Conservation (phyloP, 2,329 filamentous ascomycete species). For the Phaeosphaeria sp. region DNA sequence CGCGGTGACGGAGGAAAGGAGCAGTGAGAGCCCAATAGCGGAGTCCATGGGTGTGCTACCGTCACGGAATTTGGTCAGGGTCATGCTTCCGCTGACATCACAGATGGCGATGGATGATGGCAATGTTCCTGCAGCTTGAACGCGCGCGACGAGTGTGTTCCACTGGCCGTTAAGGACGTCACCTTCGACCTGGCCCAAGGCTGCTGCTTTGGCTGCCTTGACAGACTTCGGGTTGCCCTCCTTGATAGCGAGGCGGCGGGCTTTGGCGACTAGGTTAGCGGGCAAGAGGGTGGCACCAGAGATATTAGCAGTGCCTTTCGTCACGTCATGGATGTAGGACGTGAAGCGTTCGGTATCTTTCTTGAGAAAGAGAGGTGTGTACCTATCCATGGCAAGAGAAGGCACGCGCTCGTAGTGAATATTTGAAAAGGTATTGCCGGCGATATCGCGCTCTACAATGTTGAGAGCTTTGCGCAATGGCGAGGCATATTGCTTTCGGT, state of each 20-base stretch:
- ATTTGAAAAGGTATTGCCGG: constrained; percentile 53
- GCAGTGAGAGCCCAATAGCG: constrained; percentile 62
- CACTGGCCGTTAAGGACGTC: constrained; percentile 60
- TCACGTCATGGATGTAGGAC: constrained; percentile 58
- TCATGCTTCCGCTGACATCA: constrained; percentile 65
- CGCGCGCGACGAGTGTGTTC: constrained; percentile 63
- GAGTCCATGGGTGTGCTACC: constrained; percentile 59
- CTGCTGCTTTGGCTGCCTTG: constrained; percentile 11
- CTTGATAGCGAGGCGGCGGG: not conserved
- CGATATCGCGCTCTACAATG: constrained; percentile 61
- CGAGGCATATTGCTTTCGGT: constrained; percentile 58
- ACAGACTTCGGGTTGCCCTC: not conserved
- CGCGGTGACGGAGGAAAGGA: constrained; percentile 60
- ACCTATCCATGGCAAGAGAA: constrained; percentile 63
- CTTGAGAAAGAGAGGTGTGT: constrained; percentile 56
- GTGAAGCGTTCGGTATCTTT: constrained; percentile 61
- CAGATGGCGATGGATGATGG: constrained; percentile 63
- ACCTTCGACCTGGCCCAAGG: constrained; percentile 29
- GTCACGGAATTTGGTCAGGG: constrained; percentile 48
- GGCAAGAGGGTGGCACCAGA: constrained; percentile 64
- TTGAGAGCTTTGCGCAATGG: constrained; percentile 61
- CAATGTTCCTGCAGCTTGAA: constrained; percentile 62
- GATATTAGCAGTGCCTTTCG: constrained; percentile 57
- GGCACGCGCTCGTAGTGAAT: constrained; percentile 66
- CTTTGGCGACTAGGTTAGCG: constrained; percentile 54